These are phyloP conservation scores for Podaxis sp. DNA, from an alignment of 768 basidiomycete genomes.

Conservation along the genomic window DNA sequence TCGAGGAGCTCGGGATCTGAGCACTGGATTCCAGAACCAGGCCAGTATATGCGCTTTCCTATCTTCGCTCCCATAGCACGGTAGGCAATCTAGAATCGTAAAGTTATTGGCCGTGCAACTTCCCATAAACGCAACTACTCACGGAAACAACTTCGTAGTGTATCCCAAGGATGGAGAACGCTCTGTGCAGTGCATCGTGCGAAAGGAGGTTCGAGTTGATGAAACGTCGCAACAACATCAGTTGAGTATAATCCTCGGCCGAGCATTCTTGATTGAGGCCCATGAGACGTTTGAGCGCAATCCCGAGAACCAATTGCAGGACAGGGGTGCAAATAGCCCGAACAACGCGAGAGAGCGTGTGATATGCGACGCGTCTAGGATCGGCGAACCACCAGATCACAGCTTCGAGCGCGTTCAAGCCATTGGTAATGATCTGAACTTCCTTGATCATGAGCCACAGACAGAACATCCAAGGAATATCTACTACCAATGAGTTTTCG, in stretches of 20 bases:
- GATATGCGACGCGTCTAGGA: slow-evolving; percentile 33
- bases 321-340: slow-evolving; percentile 32
- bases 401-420: slow-evolving; percentile 31
- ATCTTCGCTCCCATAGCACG: slow-evolving; percentile 48
- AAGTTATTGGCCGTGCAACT: neutral
- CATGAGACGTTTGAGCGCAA: slow-evolving; percentile 35
- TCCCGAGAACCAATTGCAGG: slow-evolving; percentile 32
- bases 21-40: slow-evolving; percentile 40
- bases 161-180: slow-evolving; percentile 39
- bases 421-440: slow-evolving; percentile 20
- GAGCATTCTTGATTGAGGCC: slow-evolving; percentile 31
- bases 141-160: slow-evolving; percentile 45
- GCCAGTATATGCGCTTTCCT: slow-evolving; percentile 46
- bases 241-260: slow-evolving; percentile 24
- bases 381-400: slow-evolving; percentile 41
- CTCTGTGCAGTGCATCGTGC: slow-evolving; percentile 27
- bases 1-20: slow-evolving; percentile 43
- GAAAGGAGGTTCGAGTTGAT: slow-evolving; percentile 34
- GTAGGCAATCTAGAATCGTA: slow-evolving; percentile 26
- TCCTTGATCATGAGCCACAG: slow-evolving; percentile 34
- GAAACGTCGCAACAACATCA: slow-evolving; percentile 29
- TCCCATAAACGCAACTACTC: slow-evolving; percentile 9
- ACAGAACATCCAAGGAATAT: slow-evolving; percentile 38
- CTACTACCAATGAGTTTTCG: slow-evolving; percentile 15
- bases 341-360: slow-evolving; percentile 34